phyloP scores from a whole-genome alignment of 106 monocot species.

The Triglochin maritima region DNA sequence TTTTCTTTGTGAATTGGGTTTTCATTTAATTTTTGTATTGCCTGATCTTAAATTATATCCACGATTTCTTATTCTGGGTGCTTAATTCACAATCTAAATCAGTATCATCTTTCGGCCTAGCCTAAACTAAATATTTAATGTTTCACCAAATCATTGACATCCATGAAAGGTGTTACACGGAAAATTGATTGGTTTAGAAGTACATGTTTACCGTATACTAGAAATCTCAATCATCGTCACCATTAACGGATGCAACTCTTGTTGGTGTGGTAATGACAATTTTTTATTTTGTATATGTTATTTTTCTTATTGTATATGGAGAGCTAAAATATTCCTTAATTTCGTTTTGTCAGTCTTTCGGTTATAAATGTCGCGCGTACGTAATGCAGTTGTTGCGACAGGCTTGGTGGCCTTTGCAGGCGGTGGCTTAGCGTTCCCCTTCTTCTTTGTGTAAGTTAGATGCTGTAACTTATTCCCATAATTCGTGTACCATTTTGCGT shows the following conservation, averaged over 20 bases:
- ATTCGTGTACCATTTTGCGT: not conserved
- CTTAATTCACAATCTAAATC: too few relatives aligned
- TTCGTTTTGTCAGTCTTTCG: constrained; percentile 10
- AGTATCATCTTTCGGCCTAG: too few relatives aligned
- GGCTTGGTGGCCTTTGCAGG: constrained; percentile 72
- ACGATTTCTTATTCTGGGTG: too few relatives aligned
- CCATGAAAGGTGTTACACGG: too few relatives aligned
- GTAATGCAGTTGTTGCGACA: constrained; percentile 52
- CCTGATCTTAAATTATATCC: too few relatives aligned
- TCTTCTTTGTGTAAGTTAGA: constrained; percentile 41
- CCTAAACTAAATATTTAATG: too few relatives aligned
- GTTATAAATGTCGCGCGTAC: constrained; percentile 50
- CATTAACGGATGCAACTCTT: not conserved
- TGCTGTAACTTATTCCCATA: not conserved
- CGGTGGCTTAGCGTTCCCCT: constrained; percentile 73
- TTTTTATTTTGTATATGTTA: not conserved
- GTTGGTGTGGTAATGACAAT: not conserved
- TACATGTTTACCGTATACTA: too few relatives aligned
- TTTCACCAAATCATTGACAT: too few relatives aligned
- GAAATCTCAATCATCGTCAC: not conserved
- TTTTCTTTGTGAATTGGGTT: too few relatives aligned
- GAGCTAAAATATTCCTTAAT: constrained; percentile 4
- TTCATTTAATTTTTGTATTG: too few relatives aligned
- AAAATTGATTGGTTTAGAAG: too few relatives aligned
- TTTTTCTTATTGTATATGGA: not conserved